Evolutionary conservation across 73 alveolate species (phyloP), one percentile per base, ranked within the genome.

Genomic region (Paramecium tetraurelia): DNA sequence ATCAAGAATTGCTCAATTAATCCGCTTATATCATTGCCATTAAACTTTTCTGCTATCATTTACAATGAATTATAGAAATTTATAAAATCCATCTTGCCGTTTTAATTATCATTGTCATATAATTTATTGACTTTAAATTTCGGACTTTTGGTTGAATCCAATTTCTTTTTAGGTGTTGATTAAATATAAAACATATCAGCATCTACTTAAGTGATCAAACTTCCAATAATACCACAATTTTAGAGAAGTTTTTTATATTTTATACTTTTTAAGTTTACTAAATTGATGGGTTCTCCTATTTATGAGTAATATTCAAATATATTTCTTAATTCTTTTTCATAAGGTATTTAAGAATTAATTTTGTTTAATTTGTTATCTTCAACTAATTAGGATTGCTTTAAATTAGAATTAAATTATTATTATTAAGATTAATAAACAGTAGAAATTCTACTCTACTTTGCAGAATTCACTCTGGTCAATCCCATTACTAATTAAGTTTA

Each of bases 231-330:
- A 1, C 21, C 16, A 38, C 58, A 33, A 35, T 29, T 75, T 75
- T 75, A 41, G 2, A 75, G 22, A 16, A 75, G 35, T 12, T 75
- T 75, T 41, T 75, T 75, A 75, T 75, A 75, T 36, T 75, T 75
- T 16, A 75, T 75, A 38, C 87, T 75, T 41, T 75, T 75, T 41
- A 75, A 75, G 38, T 75, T 75, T 38, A 20, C 46, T 38, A 75
- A 38, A 36, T 75, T 75, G 16, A 75, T n/a, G 3, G 87, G 87
- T 41, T 75, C 87, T 75, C 87, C 87, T 35, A 75, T 38, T 75
- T 75, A 75, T 5, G 87, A 36, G 20, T 75, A 75, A 35, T 75
- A 75, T 75, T 75, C 68, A 33, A 75, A 75, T 41, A 75, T 10
- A 75, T 33, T 75, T 75, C 46, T 38, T 11, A 75, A 75, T 36